Percentiles rank a stretch among this genome's conserved stretches.
These are phyloP conservation scores for Perkinsela sp. DNA, from an alignment of 208 protist species.

Conservation along the genomic window DNA sequence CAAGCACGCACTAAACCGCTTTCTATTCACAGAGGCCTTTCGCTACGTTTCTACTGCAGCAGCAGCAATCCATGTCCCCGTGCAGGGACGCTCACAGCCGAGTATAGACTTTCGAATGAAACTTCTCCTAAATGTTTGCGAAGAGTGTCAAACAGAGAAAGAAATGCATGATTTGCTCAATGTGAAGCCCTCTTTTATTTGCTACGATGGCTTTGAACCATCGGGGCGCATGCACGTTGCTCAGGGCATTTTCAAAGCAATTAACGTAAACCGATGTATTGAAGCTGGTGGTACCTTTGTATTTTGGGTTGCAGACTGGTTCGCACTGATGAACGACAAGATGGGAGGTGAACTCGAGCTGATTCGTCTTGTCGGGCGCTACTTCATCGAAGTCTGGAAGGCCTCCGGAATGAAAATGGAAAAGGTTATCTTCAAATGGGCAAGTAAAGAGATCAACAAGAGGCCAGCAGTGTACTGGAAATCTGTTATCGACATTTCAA, in stretches of 20 bases:
- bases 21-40: too few relatives aligned
- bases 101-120: too few relatives aligned
- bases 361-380: slow-evolving; percentile 82
- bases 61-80: too few relatives aligned
- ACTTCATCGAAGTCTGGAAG: slow-evolving; percentile 95
- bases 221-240: slow-evolving; percentile 97
- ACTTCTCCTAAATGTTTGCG: slow-evolving; percentile 61
- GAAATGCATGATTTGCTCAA: slow-evolving; percentile 67
- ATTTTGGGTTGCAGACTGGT: slow-evolving; percentile 99
- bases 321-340: slow-evolving; percentile 97
- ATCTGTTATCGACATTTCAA: slow-evolving; percentile 83
- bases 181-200: slow-evolving; percentile 65
- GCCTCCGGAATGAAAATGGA: slow-evolving; percentile 87
- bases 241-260: slow-evolving; percentile 92
- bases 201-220: slow-evolving; percentile 98
- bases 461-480: slow-evolving; percentile 81
- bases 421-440: slow-evolving; percentile 86
- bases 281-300: slow-evolving; percentile 78
- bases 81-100: too few relatives aligned
- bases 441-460: slow-evolving; percentile 80
- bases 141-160: slow-evolving; percentile 77
- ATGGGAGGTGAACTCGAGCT: slow-evolving; percentile 90
- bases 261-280: slow-evolving; percentile 96
- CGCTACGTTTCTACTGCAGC: too few relatives aligned
- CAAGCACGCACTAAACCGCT: too few relatives aligned